Evolutionary conservation across 768 basidiomycete species (phyloP).

Genomic region (Boletus vinaceobasis): DNA sequence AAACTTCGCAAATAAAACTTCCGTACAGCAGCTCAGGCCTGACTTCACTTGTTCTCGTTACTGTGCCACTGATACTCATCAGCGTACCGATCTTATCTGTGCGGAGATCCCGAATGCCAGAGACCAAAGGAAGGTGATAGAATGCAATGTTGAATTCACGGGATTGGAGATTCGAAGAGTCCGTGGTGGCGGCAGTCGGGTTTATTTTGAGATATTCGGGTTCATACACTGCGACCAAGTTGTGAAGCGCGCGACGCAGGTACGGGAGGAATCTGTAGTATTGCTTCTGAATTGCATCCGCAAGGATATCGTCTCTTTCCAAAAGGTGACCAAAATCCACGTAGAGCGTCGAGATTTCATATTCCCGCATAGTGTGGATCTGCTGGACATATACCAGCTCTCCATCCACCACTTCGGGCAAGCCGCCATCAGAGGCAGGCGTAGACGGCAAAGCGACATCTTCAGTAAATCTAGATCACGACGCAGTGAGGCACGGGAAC

Average conservation of each 20-base stretch:
- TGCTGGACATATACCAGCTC: slow-evolving; percentile 86
- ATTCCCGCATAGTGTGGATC: slow-evolving; percentile 92
- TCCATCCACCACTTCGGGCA: slow-evolving; percentile 52
- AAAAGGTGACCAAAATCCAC: slow-evolving; percentile 93
- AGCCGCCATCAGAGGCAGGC: slow-evolving; percentile 69
- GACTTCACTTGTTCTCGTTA: slow-evolving; percentile 96
- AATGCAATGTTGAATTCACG: slow-evolving; percentile 96
- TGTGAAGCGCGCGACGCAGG: slow-evolving; percentile 85
- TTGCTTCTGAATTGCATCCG: slow-evolving; percentile 88
- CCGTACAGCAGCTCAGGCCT: slow-evolving; percentile 92
- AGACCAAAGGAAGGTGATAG: slow-evolving; percentile 89
- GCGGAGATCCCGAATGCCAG: slow-evolving; percentile 89
- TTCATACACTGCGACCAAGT: slow-evolving; percentile 84
- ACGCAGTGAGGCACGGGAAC: neutral
- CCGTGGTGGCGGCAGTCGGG: slow-evolving; percentile 80
- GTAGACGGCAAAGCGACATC: slow-evolving; percentile 76
- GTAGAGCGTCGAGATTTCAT: slow-evolving; percentile 92
- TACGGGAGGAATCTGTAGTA: slow-evolving; percentile 98
- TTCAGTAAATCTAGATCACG: slow-evolving; percentile 68
- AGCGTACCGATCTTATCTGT: slow-evolving; percentile 94
- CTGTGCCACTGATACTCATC: slow-evolving; percentile 94
- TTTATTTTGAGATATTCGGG: slow-evolving; percentile 96
- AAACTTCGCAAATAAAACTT: slow-evolving; percentile 89
- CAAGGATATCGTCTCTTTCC: slow-evolving; percentile 87
- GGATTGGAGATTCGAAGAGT: slow-evolving; percentile 84